Evolutionary conservation across 495 filamentous ascomycete genomes (phyloP), one percentile per base, ranked within the genome.

Genomic region (Penicillium roqueforti): DNA sequence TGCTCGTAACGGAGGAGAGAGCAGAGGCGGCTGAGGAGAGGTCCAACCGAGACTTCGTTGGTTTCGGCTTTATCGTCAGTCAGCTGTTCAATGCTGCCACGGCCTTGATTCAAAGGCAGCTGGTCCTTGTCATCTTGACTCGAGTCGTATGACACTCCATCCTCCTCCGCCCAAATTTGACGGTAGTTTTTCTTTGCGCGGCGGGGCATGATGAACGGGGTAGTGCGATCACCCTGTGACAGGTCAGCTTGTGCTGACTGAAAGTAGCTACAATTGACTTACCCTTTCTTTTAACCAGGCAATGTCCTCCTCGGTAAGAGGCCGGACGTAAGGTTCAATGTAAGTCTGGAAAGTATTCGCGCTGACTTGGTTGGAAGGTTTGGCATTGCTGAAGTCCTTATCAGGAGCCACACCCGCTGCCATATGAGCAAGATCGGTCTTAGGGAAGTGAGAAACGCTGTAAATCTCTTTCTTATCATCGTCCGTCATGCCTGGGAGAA

Each of bases 131-230:
- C 77, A 3, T 79, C 73, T 18, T 75, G 73, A 3, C 76, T 68
- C 9, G 76, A 79, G 55, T 92, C 88, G 13, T 83, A 81, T 75
- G 88, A 84, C 7, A 80, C 69, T 3, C 89, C 88, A 59, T 98
- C 93, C 60, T 98, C 93, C 57, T 95, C 90, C 1, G 89, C 84
- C 95, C 95, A 99, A 4, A 89, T 74, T 53, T 97, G 91, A 10
- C 79, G 84, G 70, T 97, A 97, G 63, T 86, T 84, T 56, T 83
- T 84, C 69, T 89, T 87, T 32, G 91, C 93, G 8, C 92, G 85
- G 46, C 84, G 83, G 1, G 92, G 92, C 71, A 92, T 92, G 34
- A 93, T 73, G 58, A 96, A 97, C 2, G 91, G 87, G 11, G 77
- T 84, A 7, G 81, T 66, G 19, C 95, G 85, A 69, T 99, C 91